Evolutionary conservation across 805 yeast genomes (phyloP).

Genomic region (Kazachstania kunashirensis): DNA sequence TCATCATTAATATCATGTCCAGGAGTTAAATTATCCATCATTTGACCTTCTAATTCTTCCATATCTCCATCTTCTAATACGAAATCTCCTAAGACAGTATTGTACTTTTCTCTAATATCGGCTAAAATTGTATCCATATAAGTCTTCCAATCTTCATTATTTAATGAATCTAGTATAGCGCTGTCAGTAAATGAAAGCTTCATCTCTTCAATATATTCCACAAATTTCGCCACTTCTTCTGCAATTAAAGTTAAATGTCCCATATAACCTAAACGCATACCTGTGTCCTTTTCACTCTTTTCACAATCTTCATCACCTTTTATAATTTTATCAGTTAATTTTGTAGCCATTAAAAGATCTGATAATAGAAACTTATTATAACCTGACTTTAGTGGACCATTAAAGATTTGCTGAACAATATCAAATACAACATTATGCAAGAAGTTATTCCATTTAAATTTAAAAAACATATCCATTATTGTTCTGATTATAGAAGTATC

Average conservation of each 20-base stretch:
- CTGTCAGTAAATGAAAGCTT: conserved; percentile 20
- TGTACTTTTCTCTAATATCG: conserved; percentile 87
- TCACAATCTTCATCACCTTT: conserved; percentile 52
- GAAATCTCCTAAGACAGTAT: conserved; percentile 78
- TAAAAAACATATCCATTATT: conserved; percentile 56
- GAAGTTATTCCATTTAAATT: conserved; percentile 74
- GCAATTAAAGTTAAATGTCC: conserved; percentile 90
- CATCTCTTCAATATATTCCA: conserved; percentile 35
- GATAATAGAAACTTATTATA: conserved; percentile 52
- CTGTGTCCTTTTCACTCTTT: conserved; percentile 48
- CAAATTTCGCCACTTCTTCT: conserved; percentile 90
- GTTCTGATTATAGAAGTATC: conserved; percentile 51
- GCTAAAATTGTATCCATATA: conserved; percentile 76
- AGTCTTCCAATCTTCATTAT: conserved; percentile 49
- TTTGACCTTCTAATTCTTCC: conserved; percentile 12
- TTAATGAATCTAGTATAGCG: conserved; percentile 18
- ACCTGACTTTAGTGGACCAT: conserved; percentile 61
- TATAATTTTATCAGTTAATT: conserved; percentile 52
- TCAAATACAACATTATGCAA: conserved; percentile 80
- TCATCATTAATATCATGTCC: conserved; percentile 13
- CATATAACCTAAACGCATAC: conserved; percentile 83
- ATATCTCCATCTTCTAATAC: conserved; percentile 31
- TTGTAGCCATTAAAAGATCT: conserved; percentile 51
- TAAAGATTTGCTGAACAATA: conserved; percentile 68
- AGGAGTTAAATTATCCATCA: neutral